These are phyloP conservation scores for Cladosporium cucumerinum DNA, from an alignment of 2,329 filamentous ascomycete genomes.

Conservation along the genomic window DNA sequence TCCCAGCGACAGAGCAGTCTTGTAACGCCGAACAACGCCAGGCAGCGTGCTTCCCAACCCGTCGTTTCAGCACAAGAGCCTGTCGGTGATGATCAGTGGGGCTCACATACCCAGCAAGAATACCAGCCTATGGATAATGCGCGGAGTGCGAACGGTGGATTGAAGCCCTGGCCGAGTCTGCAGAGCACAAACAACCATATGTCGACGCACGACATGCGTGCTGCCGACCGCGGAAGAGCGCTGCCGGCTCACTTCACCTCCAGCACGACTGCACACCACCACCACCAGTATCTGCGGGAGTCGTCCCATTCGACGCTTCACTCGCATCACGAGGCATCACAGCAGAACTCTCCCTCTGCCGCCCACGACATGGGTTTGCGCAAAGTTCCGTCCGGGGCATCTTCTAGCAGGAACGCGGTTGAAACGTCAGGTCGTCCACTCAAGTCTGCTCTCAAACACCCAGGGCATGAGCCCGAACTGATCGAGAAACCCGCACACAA, in stretches of 20 bases:
- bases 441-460: slow-evolving; percentile 18
- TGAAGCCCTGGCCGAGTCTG: slow-evolving; percentile 17
- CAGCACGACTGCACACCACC: not conserved
- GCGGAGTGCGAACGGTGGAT: slow-evolving; percentile 14
- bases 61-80: slow-evolving; percentile 10
- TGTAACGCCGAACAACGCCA: slow-evolving; percentile 1
- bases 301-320: slow-evolving; percentile 12
- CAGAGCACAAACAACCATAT: slow-evolving; percentile 12
- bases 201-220: slow-evolving; percentile 4
- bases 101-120: not conserved
- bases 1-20: slow-evolving; percentile 10
- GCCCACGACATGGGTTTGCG: slow-evolving; percentile 43
- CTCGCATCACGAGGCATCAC: slow-evolving; percentile 42
- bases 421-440: slow-evolving; percentile 17
- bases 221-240: not conserved
- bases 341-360: slow-evolving; percentile 45
- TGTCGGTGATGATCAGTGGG: slow-evolving; percentile 1
- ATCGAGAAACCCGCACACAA: slow-evolving; percentile 19
- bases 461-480: slow-evolving; percentile 2
- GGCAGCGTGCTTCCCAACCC: slow-evolving; percentile 3
- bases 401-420: slow-evolving; percentile 21
- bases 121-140: slow-evolving; percentile 13
- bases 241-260: not conserved
- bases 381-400: slow-evolving; percentile 35
- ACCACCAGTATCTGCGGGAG: not conserved